Evolutionary conservation across 2,329 filamentous ascomycete species (phyloP), one percentile per base, ranked within the genome.

Genomic region (Cladophialophora immunda): DNA sequence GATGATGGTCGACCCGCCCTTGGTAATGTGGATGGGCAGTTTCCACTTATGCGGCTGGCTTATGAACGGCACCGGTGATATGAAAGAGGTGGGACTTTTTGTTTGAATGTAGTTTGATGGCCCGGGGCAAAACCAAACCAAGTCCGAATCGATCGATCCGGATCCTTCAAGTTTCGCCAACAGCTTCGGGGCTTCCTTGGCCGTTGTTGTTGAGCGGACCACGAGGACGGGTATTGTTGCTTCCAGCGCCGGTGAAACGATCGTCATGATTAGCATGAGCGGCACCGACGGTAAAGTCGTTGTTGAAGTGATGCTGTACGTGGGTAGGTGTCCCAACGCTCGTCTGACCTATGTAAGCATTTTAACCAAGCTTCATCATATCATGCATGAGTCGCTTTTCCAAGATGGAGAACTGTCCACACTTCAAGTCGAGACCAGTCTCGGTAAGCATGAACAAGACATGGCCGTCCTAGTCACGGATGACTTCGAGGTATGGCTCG

Each of bases 281-380:
- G 41, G 38, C 8, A n/a, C 45, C 29, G 11, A 30, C 17, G 5
- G 11, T 5, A 19, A 32, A 50, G 57, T 15, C 34, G 29, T 52
- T 50, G n/a, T 25, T 59, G 27, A 47, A 47, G n/a, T 19, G 32
- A 32, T 57, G 25, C 57, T 29, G 52, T 11, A 47, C 25, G 41
- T 27, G 45, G 9, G 19, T 36, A 4, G 58, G 29, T 17, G 47
- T 13, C n/a, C 29, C 58, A 19, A 61, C 36, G 30, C 58, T 47
- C 45, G 41, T 53, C 15, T 65, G 62, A 36, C 32, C 15, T 27
- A 67, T 36, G 45, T 67, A 69, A 34, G 19, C 54, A 6, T 56
- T n/a, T 68, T 68, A 71, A 19, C 67, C 70, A 32, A 62, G 52
- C 11, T 53, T 25, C 55, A 71, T 60, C 36, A 70, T 34, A 11